Evolutionary conservation across 352 stramenopile species (phyloP).

Genomic region (Pythium dissotocum): DNA sequence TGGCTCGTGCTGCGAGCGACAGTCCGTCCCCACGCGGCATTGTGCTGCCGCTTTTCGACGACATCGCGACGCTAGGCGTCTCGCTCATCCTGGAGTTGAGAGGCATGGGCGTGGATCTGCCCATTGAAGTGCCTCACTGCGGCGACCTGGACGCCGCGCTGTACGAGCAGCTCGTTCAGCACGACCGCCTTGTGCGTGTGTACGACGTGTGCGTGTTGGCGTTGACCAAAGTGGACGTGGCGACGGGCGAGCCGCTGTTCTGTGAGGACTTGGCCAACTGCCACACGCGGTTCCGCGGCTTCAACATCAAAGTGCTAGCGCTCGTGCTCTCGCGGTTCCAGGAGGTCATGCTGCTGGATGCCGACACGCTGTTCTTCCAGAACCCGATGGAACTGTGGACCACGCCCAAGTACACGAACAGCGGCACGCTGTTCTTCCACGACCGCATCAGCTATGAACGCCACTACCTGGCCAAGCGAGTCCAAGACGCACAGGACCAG

Average conservation of each 20-base stretch:
- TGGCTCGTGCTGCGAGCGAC: slow-evolving; percentile 17
- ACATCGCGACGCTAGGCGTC: slow-evolving; percentile 54
- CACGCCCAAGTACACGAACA: slow-evolving; percentile 46
- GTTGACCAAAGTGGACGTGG: background rate
- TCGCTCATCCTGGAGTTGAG: slow-evolving; percentile 65
- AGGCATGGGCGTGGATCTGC: slow-evolving; percentile 46
- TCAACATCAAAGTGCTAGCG: slow-evolving; percentile 66
- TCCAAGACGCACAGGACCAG: slow-evolving; percentile 19
- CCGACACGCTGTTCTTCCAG: slow-evolving; percentile 72
- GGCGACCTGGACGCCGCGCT: slow-evolving; percentile 51
- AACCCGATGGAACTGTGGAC: slow-evolving; percentile 54
- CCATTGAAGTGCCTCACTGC: slow-evolving; percentile 72
- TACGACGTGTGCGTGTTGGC: slow-evolving; percentile 67
- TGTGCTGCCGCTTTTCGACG: slow-evolving; percentile 66
- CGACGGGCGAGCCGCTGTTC: slow-evolving; percentile 40
- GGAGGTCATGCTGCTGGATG: slow-evolving; percentile 79
- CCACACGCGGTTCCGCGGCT: slow-evolving; percentile 50
- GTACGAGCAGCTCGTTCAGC: slow-evolving; percentile 30
- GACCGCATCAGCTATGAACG: slow-evolving; percentile 51
- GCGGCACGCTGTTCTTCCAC: slow-evolving; percentile 73
- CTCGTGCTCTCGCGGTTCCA: slow-evolving; percentile 68
- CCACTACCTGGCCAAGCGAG: slow-evolving; percentile 40
- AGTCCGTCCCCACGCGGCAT: slow-evolving; percentile 47
- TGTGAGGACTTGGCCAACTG: slow-evolving; percentile 48
- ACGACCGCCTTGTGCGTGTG: slow-evolving; percentile 51